Evolutionary conservation across 768 basidiomycete species (phyloP).

Genomic region (Kwoniella europaea): DNA sequence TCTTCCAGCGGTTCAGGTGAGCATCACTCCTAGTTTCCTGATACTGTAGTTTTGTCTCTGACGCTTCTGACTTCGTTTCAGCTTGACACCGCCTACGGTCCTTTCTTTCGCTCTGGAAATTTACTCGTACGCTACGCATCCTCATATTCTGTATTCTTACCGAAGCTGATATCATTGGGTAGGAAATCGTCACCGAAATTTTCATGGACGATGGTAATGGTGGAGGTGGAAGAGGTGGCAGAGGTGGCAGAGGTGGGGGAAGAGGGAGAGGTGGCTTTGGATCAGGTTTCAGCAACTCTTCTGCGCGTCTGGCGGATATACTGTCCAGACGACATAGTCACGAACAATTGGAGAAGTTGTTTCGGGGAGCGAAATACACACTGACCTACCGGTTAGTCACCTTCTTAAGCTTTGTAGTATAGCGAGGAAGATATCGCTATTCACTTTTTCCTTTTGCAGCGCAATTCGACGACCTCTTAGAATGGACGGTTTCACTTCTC

Average conservation of each 20-base stretch:
- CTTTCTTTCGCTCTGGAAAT: constrained; percentile 51
- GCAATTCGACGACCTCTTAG: background rate
- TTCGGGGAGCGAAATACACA: constrained; percentile 50
- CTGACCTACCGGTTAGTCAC: constrained; percentile 46
- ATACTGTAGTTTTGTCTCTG: too few relatives aligned
- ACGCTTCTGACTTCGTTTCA: constrained; percentile 14
- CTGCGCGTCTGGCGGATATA: background rate
- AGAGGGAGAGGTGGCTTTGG: constrained; percentile 36
- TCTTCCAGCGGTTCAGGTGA: constrained; percentile 36
- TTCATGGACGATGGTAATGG: constrained; percentile 24
- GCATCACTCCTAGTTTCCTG: background rate
- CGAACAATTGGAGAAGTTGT: constrained; percentile 42
- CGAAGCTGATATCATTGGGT: background rate
- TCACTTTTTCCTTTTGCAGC: background rate
- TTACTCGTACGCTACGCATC: constrained; percentile 34
- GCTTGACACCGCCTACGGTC: constrained; percentile 57
- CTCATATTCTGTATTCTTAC: background rate
- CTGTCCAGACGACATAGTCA: background rate
- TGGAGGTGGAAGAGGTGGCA: constrained; percentile 32
- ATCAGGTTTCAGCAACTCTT: constrained; percentile 5
- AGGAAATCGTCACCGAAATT: constrained; percentile 40
- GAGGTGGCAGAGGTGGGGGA: constrained; percentile 27
- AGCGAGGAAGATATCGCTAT: too few relatives aligned
- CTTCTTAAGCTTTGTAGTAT: too few relatives aligned
- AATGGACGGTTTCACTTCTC: background rate